Base-by-base conservation (phyloP, 495 filamentous ascomycete genomes). In the Astrocystis sublimbata region DNA sequence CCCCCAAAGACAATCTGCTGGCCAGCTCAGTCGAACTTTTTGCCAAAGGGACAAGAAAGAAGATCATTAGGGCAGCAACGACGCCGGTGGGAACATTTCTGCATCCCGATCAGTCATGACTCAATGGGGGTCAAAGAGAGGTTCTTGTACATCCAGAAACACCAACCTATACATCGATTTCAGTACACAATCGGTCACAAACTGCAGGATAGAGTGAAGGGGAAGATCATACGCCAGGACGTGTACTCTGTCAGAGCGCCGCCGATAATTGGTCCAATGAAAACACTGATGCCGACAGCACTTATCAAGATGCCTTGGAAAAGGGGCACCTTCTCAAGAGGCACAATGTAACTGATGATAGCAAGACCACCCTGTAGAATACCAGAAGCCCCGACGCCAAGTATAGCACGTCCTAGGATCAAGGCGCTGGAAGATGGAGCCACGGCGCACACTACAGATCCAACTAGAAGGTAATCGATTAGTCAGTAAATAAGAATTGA, bases 161-260 rank as follows among this genome's bases (percentile, higher is more conserved):
- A 60, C 57, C 57, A 60, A 10, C 45, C 57, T 60, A 21, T 50
- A 19, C 3, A 86, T 90, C n/a, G n/a, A n/a, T n/a, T n/a, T n/a
- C n/a, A n/a, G n/a, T n/a, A n/a, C n/a, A n/a, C n/a, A n/a, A n/a
- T n/a, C n/a, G n/a, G n/a, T n/a, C n/a, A n/a, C n/a, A n/a, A n/a
- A n/a, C n/a, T n/a, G n/a, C n/a, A n/a, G n/a, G n/a, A n/a, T n/a
- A n/a, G n/a, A n/a, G n/a, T n/a, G n/a, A n/a, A n/a, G n/a, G n/a
- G n/a, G n/a, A n/a, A n/a, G n/a, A n/a, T n/a, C 88, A 86, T 89
- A 58, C 88, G 70, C 88, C 88, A 91, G 7, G 77, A 77, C 4
- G 40, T 60, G n/a, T 62, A 51, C 7, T 79, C 71, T 7, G 77
- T 79, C 49, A 81, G 81, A 9, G 65, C 76, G 52, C 79, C 79